phyloP scores from a whole-genome alignment of 805 yeast genomes.

The Babjeviella inositovora region DNA sequence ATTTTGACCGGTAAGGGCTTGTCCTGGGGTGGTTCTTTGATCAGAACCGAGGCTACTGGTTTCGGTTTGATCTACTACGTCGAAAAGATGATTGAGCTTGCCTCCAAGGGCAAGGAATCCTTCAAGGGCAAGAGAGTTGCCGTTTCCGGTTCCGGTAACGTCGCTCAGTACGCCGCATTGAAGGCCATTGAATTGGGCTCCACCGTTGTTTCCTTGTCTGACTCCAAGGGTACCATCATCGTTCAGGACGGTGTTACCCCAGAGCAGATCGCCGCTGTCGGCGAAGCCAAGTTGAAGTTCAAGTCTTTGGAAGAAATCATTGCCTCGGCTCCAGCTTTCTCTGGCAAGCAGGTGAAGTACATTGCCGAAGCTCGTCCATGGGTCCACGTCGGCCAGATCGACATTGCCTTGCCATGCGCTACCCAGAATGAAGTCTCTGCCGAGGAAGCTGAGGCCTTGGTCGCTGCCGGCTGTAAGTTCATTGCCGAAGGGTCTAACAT shows the following conservation, averaged over 20 bases:
- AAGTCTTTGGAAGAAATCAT: constrained; percentile 57
- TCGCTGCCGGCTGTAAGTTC: constrained; percentile 81
- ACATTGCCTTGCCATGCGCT: constrained; percentile 95
- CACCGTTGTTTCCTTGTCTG: constrained; percentile 84
- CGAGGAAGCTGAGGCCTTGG: constrained; percentile 89
- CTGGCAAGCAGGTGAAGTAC: constrained; percentile 53
- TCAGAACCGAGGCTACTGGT: constrained; percentile 99
- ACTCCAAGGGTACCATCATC: constrained; percentile 83
- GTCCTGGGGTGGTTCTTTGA: constrained; percentile 97
- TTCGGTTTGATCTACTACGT: constrained; percentile 95
- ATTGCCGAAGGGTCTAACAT: constrained; percentile 99
- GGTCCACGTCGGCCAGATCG: constrained; percentile 82
- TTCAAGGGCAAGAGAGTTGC: constrained; percentile 91
- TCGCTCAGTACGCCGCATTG: constrained; percentile 97
- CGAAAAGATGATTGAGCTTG: constrained; percentile 93
- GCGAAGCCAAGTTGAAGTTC: constrained; percentile 68
- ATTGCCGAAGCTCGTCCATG: constrained; percentile 93
- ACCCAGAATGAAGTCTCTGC: constrained; percentile 97
- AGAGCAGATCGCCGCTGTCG: constrained; percentile 64
- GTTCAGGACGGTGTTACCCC: constrained; percentile 69
- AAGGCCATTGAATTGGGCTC: constrained; percentile 97
- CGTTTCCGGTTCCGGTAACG: constrained; percentile 97
- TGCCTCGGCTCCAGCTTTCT: constrained; percentile 39
- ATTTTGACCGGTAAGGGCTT: constrained; percentile 96
- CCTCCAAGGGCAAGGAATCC: constrained; percentile 76